Percentiles rank a stretch among this genome's conserved stretches.
phyloP scores from a whole-genome alignment of 441 rosid species.

The Omphalea diandra region DNA sequence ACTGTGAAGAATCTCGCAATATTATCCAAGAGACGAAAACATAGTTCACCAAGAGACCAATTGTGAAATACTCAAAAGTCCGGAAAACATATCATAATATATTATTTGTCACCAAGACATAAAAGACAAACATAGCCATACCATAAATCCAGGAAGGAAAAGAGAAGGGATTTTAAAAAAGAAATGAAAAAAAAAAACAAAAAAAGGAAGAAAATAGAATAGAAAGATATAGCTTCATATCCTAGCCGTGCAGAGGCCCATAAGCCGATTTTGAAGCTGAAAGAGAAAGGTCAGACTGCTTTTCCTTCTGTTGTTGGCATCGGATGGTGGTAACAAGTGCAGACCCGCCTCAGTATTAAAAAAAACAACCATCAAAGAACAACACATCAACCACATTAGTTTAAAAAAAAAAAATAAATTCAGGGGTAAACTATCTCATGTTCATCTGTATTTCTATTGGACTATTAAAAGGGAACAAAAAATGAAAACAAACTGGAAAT shows the following conservation, averaged over 20 bases:
- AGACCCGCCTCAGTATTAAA: conserved; percentile 21
- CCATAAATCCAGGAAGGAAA: not conserved
- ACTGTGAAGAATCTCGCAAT: too few species aligned
- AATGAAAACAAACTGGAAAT: conserved; percentile 19
- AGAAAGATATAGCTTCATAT: conserved; percentile 8
- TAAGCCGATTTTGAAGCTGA: conserved; percentile 18
- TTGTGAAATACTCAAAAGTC: not conserved
- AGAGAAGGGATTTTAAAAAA: not conserved
- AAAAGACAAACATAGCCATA: not conserved
- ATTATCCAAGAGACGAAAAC: too few species aligned
- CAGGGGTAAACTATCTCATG: conserved; percentile 28
- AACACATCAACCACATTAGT: conserved; percentile 30
- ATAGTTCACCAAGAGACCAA: not conserved
- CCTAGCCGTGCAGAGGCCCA: conserved; percentile 4
- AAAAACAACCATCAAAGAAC: not conserved
- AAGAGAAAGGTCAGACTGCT: not conserved
- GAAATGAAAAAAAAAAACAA: not conserved
- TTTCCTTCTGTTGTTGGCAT: conserved; percentile 21
- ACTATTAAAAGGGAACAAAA: conserved; percentile 17
- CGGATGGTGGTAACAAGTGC: conserved; percentile 10
- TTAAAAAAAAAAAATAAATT: conserved; percentile 24
- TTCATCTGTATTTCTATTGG: conserved; percentile 42
- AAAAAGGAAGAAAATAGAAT: not conserved
- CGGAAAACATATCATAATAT: not conserved
- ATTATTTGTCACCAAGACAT: not conserved